A percentile compares a stretch with the other conserved stretches of the same genome.
Conservation (phyloP, 495 filamentous ascomycete species). For the Jackrogersella multiformis region DNA sequence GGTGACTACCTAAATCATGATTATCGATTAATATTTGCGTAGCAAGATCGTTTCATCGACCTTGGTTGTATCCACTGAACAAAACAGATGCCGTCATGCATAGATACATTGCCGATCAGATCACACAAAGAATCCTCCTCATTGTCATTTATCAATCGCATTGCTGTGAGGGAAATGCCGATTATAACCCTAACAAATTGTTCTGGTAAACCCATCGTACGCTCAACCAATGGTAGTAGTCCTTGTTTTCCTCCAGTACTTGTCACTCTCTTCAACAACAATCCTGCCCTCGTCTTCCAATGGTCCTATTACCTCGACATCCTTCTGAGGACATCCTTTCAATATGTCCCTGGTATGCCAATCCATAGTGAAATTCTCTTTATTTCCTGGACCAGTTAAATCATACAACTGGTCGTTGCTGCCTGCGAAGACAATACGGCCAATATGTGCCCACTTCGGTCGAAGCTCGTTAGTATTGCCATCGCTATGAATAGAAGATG, state of each 20-base stretch:
- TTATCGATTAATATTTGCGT: neutral
- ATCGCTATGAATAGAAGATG: neutral
- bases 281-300: constrained; percentile 54
- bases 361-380: constrained; percentile 63
- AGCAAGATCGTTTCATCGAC: constrained; percentile 23
- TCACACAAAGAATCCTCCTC: neutral
- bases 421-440: constrained; percentile 62
- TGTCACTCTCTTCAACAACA: constrained; percentile 56
- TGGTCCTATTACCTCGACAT: constrained; percentile 61
- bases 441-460: constrained; percentile 65
- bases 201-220: neutral
- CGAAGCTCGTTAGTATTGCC: constrained; percentile 30
- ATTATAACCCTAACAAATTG: neutral
- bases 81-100: constrained; percentile 16
- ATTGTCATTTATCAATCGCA: neutral
- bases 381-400: constrained; percentile 58
- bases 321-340: constrained; percentile 53
- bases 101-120: too few species aligned
- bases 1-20: neutral
- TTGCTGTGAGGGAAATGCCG: neutral
- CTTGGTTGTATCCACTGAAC: constrained; percentile 1
- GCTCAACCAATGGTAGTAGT: neutral
- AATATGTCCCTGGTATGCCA: constrained; percentile 60
- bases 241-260: constrained; percentile 56
- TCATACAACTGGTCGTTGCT: constrained; percentile 57